These are phyloP conservation scores for Dianthus caryophyllus DNA, from an alignment of 148 eudicot genomes.

Conservation along the genomic window DNA sequence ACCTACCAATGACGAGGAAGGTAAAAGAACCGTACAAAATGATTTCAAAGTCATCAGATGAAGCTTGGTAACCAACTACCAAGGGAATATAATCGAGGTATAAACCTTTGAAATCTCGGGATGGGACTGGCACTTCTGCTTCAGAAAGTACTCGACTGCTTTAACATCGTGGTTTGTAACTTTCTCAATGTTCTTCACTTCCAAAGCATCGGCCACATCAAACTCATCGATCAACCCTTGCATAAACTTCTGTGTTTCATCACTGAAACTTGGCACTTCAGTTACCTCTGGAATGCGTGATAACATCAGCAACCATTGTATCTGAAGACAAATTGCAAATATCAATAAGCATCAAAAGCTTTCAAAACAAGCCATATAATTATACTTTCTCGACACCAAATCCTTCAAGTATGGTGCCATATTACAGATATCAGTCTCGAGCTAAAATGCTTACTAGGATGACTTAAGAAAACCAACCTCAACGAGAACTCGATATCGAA, in stretches of 20 bases:
- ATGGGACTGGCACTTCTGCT: constrained; percentile 69
- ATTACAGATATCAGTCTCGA: background rate
- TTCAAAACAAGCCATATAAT: background rate
- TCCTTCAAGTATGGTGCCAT: background rate
- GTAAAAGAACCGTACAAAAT: background rate
- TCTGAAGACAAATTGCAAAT: constrained; percentile 31
- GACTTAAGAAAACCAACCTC: constrained; percentile 42
- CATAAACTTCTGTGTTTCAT: constrained; percentile 51
- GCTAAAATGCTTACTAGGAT: background rate
- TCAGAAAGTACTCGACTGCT: constrained; percentile 89
- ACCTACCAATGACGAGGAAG: constrained; percentile 38
- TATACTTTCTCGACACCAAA: background rate
- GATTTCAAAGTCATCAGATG: background rate
- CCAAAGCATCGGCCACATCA: constrained; percentile 59
- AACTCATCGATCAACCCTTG: constrained; percentile 61
- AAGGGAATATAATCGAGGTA: background rate
- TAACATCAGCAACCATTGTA: constrained; percentile 79
- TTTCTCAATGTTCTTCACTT: constrained; percentile 81
- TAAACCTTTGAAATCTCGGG: constrained; percentile 77
- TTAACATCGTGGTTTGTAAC: constrained; percentile 96
- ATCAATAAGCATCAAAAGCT: background rate
- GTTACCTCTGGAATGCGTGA: constrained; percentile 63
- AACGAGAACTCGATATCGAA: constrained; percentile 64
- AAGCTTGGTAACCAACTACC: background rate
- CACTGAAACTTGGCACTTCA: constrained; percentile 77